Percentiles rank a stretch among this genome's conserved stretches.
These are phyloP conservation scores for Fomitopsis pulvina DNA, from an alignment of 768 basidiomycete genomes.

Conservation along the genomic window DNA sequence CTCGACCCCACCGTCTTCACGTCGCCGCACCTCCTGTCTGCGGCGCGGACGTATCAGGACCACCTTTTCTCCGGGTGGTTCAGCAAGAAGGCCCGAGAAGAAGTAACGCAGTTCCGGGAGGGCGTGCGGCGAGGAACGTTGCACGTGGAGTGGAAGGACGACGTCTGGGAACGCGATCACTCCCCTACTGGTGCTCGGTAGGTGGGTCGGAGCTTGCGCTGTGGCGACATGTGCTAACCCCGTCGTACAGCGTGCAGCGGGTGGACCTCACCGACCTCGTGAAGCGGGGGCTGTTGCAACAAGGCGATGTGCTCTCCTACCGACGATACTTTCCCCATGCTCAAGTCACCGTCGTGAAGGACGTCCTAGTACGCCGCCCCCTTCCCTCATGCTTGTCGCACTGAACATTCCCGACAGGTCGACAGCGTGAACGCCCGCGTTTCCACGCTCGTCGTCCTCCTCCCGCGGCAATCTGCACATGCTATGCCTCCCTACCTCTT, in stretches of 20 bases:
- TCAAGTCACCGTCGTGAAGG: constrained; percentile 43
- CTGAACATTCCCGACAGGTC: constrained; percentile 30
- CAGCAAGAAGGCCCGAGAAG: constrained; percentile 34
- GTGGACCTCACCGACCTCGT: constrained; percentile 40
- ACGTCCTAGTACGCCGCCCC: constrained; percentile 36
- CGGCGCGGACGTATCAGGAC: constrained; percentile 53
- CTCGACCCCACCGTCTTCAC: constrained; percentile 39
- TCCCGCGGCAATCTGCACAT: constrained; percentile 30
- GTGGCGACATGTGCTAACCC: background rate
- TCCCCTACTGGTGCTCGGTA: constrained; percentile 5
- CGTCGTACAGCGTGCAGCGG: constrained; percentile 1
- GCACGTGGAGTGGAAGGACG: constrained; percentile 59
- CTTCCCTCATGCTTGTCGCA: background rate
- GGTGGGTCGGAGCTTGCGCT: background rate
- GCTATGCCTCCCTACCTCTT: constrained; percentile 32
- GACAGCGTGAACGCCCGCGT: constrained; percentile 37
- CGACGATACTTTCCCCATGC: constrained; percentile 38
- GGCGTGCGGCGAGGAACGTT: constrained; percentile 40
- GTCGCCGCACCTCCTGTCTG: constrained; percentile 47
- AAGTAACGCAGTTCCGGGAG: constrained; percentile 35
- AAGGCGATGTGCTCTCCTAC: constrained; percentile 51
- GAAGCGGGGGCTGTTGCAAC: constrained; percentile 36
- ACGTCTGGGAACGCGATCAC: constrained; percentile 48
- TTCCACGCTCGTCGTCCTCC: constrained; percentile 35
- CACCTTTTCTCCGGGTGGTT: constrained; percentile 50